These are phyloP conservation scores for Pestalotiopsis sp. DNA, from an alignment of 2,329 filamentous ascomycete species.

Conservation along the genomic window DNA sequence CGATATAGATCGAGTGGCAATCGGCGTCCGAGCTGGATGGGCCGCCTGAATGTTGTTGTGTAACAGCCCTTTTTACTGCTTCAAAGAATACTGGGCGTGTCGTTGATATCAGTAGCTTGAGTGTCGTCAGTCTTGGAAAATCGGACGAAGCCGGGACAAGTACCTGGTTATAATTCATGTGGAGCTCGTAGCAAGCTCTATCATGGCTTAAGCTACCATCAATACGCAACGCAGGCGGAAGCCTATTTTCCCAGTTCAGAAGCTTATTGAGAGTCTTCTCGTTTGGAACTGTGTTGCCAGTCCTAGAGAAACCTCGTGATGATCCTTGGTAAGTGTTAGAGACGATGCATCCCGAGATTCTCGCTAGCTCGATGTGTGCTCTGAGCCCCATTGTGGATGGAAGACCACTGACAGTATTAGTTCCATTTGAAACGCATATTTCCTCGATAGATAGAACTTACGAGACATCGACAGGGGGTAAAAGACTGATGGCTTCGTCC, in stretches of 20 bases:
- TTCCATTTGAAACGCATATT: constrained; percentile 8
- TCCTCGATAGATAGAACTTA: constrained; percentile 29
- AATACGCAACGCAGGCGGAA: constrained; percentile 41
- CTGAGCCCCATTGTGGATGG: constrained; percentile 44
- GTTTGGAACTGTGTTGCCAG: constrained; percentile 32
- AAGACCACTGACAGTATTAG: constrained; percentile 34
- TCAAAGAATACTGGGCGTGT: constrained; percentile 50
- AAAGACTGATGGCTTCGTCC: constrained; percentile 48
- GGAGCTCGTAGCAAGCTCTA: constrained; percentile 44
- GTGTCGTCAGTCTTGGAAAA: background rate
- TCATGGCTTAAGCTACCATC: constrained; percentile 38
- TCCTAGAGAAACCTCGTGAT: constrained; percentile 26
- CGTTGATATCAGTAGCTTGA: constrained; percentile 48
- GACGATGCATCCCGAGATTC: constrained; percentile 50
- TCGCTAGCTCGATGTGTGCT: constrained; percentile 48
- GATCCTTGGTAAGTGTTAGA: constrained; percentile 47
- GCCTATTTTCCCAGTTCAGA: constrained; percentile 39
- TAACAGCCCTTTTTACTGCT: constrained; percentile 48
- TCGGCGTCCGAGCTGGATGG: constrained; percentile 29
- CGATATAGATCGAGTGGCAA: constrained; percentile 31
- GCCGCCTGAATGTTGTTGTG: constrained; percentile 37
- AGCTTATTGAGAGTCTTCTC: constrained; percentile 43
- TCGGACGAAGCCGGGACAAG: background rate
- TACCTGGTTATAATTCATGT: constrained; percentile 51
- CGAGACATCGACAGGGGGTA: constrained; percentile 40